A percentile compares a stretch with the other conserved stretches of the same genome.
These are phyloP conservation scores for Talaromyces sp. DNA, from an alignment of 2,329 filamentous ascomycete genomes.

Conservation along the genomic window DNA sequence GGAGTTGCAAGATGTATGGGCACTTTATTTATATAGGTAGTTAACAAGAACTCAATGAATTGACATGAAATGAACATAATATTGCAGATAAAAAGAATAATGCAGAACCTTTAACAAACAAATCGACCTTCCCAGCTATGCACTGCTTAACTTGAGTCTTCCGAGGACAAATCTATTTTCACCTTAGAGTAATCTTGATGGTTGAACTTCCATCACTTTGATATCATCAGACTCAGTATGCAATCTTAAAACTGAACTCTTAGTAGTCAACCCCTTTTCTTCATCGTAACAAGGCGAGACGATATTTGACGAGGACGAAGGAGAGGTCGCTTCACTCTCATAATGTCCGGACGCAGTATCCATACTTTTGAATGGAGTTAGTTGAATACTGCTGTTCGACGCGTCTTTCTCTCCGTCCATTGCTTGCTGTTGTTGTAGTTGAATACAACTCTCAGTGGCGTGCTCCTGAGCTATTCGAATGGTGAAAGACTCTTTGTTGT, in stretches of 20 bases:
- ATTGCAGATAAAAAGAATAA: no score
- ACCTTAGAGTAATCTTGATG: background rate
- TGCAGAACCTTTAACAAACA: background rate
- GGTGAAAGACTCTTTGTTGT: conserved; percentile 4
- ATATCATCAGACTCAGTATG: background rate
- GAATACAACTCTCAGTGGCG: conserved; percentile 9
- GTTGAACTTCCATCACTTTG: background rate
- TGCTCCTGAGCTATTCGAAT: background rate
- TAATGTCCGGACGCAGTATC: background rate
- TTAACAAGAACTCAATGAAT: background rate
- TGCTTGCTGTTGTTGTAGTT: background rate
- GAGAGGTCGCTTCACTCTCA: background rate
- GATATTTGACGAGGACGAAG: background rate
- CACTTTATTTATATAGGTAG: background rate
- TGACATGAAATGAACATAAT: background rate
- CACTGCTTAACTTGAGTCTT: background rate
- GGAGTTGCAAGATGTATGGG: background rate
- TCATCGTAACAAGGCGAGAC: background rate
- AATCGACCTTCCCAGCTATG: background rate
- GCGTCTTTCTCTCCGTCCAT: background rate
- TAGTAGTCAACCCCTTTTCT: background rate
- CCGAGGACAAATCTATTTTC: background rate
- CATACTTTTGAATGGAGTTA: background rate
- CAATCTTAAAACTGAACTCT: no score
- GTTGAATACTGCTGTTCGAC: background rate